These are phyloP conservation scores for Russula olivacea DNA, from an alignment of 768 basidiomycete species.

Conservation along the genomic window DNA sequence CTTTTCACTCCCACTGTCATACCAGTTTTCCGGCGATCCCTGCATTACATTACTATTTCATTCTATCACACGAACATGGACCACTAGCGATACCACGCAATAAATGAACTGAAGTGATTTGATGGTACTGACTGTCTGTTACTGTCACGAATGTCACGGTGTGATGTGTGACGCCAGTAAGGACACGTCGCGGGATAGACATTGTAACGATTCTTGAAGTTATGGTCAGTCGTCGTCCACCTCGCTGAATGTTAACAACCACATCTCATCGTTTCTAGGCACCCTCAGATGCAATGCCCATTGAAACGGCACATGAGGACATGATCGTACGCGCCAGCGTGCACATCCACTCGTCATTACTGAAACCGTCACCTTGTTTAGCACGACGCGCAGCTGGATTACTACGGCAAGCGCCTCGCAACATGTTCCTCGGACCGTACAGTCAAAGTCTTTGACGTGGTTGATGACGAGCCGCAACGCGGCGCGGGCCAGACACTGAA, in stretches of 20 bases:
- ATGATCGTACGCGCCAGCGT: conserved; percentile 77
- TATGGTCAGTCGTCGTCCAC: conserved; percentile 12
- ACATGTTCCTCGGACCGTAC: conserved; percentile 96
- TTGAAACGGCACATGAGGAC: conserved; percentile 96
- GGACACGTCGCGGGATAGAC: neutral
- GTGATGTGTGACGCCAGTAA: conserved; percentile 6
- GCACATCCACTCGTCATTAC: neutral
- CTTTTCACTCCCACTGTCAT: conserved; percentile 8
- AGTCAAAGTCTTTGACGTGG: conserved; percentile 90
- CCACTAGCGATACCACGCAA: conserved; percentile 16
- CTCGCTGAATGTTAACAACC: neutral
- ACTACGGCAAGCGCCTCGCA: conserved; percentile 93
- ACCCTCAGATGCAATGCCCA: conserved; percentile 62
- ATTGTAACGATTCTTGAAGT: neutral
- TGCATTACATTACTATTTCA: conserved; percentile 17
- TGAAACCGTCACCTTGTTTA: conserved; percentile 30
- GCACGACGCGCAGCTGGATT: conserved; percentile 98
- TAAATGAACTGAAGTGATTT: conserved; percentile 33
- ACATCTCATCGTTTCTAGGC: conserved; percentile 2
- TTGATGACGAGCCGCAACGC: conserved; percentile 76
- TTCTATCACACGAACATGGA: conserved; percentile 7
- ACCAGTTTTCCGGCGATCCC: conserved; percentile 13
- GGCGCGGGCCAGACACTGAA: conserved; percentile 66
- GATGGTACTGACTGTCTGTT: neutral
- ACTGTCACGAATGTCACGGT: conserved; percentile 5